These are phyloP conservation scores for Fomitopsis pulvina DNA, from an alignment of 768 basidiomycete species.

Conservation along the genomic window DNA sequence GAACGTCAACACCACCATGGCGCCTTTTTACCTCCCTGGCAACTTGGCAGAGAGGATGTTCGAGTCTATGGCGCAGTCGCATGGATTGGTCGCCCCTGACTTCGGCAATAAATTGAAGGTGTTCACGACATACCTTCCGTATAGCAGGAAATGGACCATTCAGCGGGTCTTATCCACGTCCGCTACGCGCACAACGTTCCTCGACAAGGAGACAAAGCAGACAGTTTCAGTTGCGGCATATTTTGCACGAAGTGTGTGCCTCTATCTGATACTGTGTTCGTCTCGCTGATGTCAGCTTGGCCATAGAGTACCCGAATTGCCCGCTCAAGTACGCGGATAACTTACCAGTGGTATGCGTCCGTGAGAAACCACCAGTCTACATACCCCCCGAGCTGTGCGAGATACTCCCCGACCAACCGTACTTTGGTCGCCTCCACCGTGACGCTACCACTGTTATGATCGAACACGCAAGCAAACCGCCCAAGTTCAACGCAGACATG, in stretches of 20 bases:
- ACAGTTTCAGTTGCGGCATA: conserved; percentile 53
- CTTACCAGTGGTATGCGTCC: conserved; percentile 27
- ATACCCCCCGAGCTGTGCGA: conserved; percentile 67
- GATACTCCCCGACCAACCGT: conserved; percentile 52
- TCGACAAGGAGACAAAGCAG: conserved; percentile 47
- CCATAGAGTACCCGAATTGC: conserved; percentile 50
- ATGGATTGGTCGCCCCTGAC: conserved; percentile 36
- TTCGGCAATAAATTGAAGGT: conserved; percentile 51
- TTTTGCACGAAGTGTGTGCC: conserved; percentile 49
- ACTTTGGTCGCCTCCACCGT: conserved; percentile 49
- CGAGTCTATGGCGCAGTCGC: conserved; percentile 35
- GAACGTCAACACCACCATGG: conserved; percentile 44
- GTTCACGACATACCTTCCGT: conserved; percentile 44
- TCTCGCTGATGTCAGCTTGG: neutral
- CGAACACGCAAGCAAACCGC: conserved; percentile 52
- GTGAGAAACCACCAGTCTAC: conserved; percentile 25
- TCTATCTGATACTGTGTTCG: neutral
- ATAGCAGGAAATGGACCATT: conserved; percentile 39
- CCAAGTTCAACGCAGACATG: conserved; percentile 44
- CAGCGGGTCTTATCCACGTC: conserved; percentile 11
- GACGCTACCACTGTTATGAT: conserved; percentile 64
- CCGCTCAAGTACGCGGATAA: conserved; percentile 31
- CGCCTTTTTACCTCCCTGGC: conserved; percentile 46
- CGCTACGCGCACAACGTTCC: conserved; percentile 33
- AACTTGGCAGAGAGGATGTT: conserved; percentile 53